Evolutionary conservation across 148 eudicot species (phyloP), one percentile per base, ranked within the genome.

Genomic region (Cornus suecica): DNA sequence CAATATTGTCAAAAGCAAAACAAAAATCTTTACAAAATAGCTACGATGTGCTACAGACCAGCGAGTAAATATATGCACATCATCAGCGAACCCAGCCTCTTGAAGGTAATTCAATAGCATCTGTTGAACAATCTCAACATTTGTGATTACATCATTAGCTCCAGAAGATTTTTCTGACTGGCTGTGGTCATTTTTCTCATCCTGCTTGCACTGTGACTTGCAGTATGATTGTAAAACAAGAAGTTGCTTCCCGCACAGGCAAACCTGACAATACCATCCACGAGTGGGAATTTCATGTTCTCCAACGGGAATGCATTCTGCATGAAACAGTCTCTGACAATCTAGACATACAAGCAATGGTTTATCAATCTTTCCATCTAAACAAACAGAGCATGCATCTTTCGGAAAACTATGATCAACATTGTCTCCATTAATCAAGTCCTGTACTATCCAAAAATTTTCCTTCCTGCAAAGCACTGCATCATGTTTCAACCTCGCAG

Each of bases 401-500:
- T 80, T 80, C 4, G 81, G 86, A 51, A 76, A 74, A 83, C 75
- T 79, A 25, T 28, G 76, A 76, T 84, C 83, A 58, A n/a, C 76
- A 76, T 75, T 78, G 51, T 81, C 85, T 4, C 74, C 74, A 74
- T 76, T 82, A 25, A 65, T 69, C 79, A 90, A 83, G 73, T 86
- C 91, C 82, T 85, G 84, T 75, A 91, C 89, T 56, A 91, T 83
- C 97, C 99, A 92, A 81, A 86, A 88, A 13, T 78, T 91, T 75
- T 91, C 97, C 77, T 71, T 80, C 78, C 78, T 84, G 78, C 86
- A 86, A 71, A 87, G 74, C 74, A 84, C 94, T 75, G 93, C 86
- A 82, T 95, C 99, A 63, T 83, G 91, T 85, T 95, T 95, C 80
- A 95, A 83, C 78, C 97, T 88, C 34, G 94, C 97, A 76, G 97